Evolutionary conservation across 805 yeast species (phyloP), one percentile per base, ranked within the genome.

Genomic region (Ogataea thermomethanolica): DNA sequence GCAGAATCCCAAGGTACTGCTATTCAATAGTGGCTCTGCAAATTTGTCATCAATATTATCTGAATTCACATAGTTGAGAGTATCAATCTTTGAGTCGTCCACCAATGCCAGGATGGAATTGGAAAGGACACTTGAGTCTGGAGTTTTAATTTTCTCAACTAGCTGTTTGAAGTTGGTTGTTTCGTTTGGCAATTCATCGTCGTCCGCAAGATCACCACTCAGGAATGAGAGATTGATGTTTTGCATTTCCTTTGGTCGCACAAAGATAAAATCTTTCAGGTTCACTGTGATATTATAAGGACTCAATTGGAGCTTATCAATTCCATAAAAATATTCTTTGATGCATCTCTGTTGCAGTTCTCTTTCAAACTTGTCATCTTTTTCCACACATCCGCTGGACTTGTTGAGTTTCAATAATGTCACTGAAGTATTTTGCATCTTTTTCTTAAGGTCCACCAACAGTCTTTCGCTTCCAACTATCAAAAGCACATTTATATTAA

Each of bases 241-340:
- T 25, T 55, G 55, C 7, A 43, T 17, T 39, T 56, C 61, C 14
- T 51, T 49, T 61, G 91, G 86, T 29, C 78, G 74, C 65, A 78
- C 81, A 2, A 87, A 77, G 1, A 71, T 65, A 8, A 86, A 64
- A 41, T 79, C 83, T 11, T 73, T 70, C 41, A 74, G 68, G 53
- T 79, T 87, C 2, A 81, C 79, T 15, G 89, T 87, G 1, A 88
- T 76, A 5, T 95, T 84, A 61, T 81, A 90, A 2, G 99, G 98
- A 13, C 95, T 82, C 38, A 93, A 69, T 5, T 80, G 76, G 4
- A 78, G 73, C 32, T 71, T 71, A 13, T 71, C 63, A 5, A 75
- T 74, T 2, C 99, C 99, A 56, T 93, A 88, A 54, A 93, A 93
- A 61, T 93, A 93, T 55, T 90, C 95, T 56, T 79, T 79, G 39